Evolutionary conservation across 768 basidiomycete genomes (phyloP).

Genomic region (Leucocoprinus birnbaumii): DNA sequence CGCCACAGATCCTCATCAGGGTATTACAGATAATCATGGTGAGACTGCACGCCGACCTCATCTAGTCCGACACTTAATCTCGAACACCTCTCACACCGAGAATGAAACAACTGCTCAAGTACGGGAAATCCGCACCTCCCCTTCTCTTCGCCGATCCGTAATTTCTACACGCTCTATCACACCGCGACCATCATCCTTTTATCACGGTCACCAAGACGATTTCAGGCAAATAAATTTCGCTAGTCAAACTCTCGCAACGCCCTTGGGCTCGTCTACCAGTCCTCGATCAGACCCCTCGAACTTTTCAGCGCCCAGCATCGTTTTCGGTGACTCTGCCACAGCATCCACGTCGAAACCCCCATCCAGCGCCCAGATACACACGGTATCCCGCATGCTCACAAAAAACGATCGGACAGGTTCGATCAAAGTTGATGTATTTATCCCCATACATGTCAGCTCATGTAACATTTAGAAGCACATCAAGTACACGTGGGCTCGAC

Average conservation of each 20-base stretch:
- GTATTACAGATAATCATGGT: background rate
- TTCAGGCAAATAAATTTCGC: background rate
- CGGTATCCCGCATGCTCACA: background rate
- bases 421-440: background rate
- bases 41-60: background rate
- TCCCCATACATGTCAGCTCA: conserved; percentile 4
- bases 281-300: too few species aligned
- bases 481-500: conserved; percentile 14
- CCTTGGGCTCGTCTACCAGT: too few species aligned
- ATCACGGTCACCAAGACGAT: conserved; percentile 8
- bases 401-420: conserved; percentile 7
- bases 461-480: conserved; percentile 8
- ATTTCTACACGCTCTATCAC: background rate
- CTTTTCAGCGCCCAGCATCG: background rate
- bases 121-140: background rate
- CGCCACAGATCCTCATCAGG: background rate
- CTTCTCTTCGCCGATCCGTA: background rate
- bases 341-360: background rate
- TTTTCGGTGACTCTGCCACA: background rate
- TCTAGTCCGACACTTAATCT: background rate
- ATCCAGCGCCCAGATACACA: background rate
- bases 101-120: background rate
- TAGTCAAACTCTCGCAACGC: background rate
- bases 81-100: background rate
- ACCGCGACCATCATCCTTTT: conserved; percentile 6